phyloP scores from a whole-genome alignment of 192 early-diverging fungal genomes.

The Dissophora globulifera region DNA sequence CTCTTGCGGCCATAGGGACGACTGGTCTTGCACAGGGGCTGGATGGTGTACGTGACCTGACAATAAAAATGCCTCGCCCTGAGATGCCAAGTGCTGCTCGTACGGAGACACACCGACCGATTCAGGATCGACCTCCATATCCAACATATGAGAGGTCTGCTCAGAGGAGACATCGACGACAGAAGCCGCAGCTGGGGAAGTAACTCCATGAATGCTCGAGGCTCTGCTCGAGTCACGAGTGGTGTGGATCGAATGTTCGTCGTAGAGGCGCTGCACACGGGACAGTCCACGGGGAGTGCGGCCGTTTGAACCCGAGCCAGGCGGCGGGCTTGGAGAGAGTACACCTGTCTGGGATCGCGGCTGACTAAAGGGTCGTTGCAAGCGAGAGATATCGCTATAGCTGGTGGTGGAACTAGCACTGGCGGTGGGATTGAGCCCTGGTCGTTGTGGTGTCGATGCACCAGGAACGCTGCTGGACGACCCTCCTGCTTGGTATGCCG shows the following conservation, averaged over 20 bases:
- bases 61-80: background rate
- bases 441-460: too few species aligned
- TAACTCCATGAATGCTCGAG: conserved; percentile 35
- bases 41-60: background rate
- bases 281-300: conserved; percentile 45
- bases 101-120: conserved; percentile 11
- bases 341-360: too few species aligned
- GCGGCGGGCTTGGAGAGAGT: too few species aligned
- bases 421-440: too few species aligned
- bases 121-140: conserved; percentile 47
- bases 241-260: conserved; percentile 44
- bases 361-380: conserved; percentile 23
- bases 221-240: conserved; percentile 44
- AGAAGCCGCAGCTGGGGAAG: too few species aligned
- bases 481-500: too few species aligned
- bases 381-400: too few species aligned
- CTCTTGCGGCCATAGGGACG: too few species aligned
- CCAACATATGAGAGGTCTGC: background rate
- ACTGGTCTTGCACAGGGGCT: too few species aligned
- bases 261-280: conserved; percentile 45
- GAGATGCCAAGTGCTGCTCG: background rate
- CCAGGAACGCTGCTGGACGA: too few species aligned
- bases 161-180: background rate
- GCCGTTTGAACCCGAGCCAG: background rate
- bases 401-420: too few species aligned